Base-by-base conservation (phyloP, 139 green algal genomes). In the Chlorokybus atmophyticus region DNA sequence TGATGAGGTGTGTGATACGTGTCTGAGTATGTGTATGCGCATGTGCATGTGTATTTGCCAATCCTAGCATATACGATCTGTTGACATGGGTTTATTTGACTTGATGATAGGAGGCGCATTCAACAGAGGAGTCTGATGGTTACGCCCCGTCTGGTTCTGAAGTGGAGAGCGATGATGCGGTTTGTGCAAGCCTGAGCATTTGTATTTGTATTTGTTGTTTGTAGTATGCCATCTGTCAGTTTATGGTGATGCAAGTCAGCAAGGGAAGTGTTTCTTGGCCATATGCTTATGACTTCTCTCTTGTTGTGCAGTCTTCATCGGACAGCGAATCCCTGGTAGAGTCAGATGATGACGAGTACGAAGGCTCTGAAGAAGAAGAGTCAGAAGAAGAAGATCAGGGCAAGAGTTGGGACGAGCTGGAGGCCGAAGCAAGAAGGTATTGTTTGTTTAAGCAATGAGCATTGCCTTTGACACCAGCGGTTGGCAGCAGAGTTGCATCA, bases 291-390 rank as follows among this genome's bases (percentile, higher is more conserved):
- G 35, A 14, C 35, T 44, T 44, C 10, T 44, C 10, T 10, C 35
- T 44, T 10, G 35, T 44, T 21, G 10, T 44, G 35, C 14, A 44
- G 10, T 21, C 35, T 21, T 10, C 35, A 44, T 44, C 35, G 10
- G 35, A 44, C 10, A 44, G 35, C 35, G 61, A 70, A 29, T 55
- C 24, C 24, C n/a, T 67, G 23, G 60, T 56, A 27, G 62, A 70
- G 19, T 67, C 59, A 14, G 62, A 57, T 17, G 66, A 60, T 17
- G 68, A 73, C 3, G 76, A 70, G 23, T 77, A 82, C 24, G 78
- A 67, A 2, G n/a, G n/a, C n/a, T n/a, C n/a, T n/a, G 84, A 80
- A 0, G 79, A 76, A 0, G 82, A 81, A 1, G 60, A 73, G 2
- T 50, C 59, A 7, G 50, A 67, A 29, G 65, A 79, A 1, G 68